These are phyloP conservation scores for Tetraselmis chui DNA, from an alignment of 139 green algal genomes.

Conservation along the genomic window DNA sequence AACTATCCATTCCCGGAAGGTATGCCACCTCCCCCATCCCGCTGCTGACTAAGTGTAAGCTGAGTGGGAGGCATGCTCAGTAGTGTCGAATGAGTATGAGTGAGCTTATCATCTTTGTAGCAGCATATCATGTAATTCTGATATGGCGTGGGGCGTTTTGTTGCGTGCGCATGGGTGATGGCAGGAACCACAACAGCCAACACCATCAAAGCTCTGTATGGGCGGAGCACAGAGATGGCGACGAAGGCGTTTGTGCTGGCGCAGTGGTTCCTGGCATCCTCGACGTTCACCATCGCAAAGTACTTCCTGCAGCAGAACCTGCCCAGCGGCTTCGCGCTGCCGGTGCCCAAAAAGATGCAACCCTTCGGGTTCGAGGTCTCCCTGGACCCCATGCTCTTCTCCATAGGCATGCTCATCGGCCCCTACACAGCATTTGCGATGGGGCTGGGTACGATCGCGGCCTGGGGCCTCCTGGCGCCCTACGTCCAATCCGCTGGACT, in stretches of 20 bases:
- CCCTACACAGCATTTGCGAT: neutral
- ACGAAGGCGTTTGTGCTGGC: neutral
- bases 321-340: neutral
- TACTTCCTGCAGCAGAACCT: neutral
- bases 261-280: neutral
- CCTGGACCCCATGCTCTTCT: neutral
- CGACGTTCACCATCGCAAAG: neutral
- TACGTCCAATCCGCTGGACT: neutral
- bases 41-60: too few species aligned
- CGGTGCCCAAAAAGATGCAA: neutral
- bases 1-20: neutral
- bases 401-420: neutral
- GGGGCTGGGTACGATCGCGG: constrained; percentile 2
- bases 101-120: too few species aligned
- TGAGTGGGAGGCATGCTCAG: too few species aligned
- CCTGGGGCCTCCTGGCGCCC: constrained; percentile 15
- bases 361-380: neutral
- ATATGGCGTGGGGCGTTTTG: too few species aligned
- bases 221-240: neutral
- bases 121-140: too few species aligned
- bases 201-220: constrained; percentile 13
- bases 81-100: too few species aligned
- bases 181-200: constrained; percentile 10
- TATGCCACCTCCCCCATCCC: neutral
- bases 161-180: neutral